These are phyloP conservation scores for Hibiscus trionum DNA, from an alignment of 345 rosid genomes.

Conservation along the genomic window DNA sequence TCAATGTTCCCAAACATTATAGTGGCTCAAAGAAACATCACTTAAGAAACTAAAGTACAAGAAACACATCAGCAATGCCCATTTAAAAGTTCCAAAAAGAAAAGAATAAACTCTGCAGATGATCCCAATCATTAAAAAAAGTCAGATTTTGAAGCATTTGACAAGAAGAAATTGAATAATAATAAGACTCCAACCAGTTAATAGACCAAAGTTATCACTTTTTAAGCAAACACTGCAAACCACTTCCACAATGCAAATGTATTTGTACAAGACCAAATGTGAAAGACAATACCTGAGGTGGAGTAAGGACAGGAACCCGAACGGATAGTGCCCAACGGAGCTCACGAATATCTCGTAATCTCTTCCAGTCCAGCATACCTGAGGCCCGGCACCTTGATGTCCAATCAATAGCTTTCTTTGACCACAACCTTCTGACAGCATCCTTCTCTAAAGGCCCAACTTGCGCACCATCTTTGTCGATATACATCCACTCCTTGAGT, in stretches of 20 bases:
- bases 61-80: conserved; percentile 1
- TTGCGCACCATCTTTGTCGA: conserved; percentile 66
- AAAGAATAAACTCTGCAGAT: not conserved
- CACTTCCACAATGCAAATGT: not conserved
- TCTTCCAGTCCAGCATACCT: conserved; percentile 97
- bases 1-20: not conserved
- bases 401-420: conserved; percentile 86
- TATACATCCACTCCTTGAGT: conserved; percentile 93
- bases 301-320: conserved; percentile 91
- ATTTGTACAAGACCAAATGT: conserved; percentile 2
- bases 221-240: not conserved
- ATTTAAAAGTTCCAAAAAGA: not conserved
- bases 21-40: conserved; percentile 3
- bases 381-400: conserved; percentile 85
- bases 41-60: not conserved
- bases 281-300: conserved; percentile 65
- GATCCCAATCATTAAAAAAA: not conserved
- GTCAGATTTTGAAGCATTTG: not conserved
- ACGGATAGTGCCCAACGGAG: conserved; percentile 92
- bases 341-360: conserved; percentile 93
- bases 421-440: conserved; percentile 90
- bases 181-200: not conserved
- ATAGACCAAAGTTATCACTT: not conserved
- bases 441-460: conserved; percentile 97
- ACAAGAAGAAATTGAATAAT: conserved; percentile 1